Evolutionary conservation across 1,139 yeast genomes (phyloP).

Genomic region (Kodamaea anthophila): DNA sequence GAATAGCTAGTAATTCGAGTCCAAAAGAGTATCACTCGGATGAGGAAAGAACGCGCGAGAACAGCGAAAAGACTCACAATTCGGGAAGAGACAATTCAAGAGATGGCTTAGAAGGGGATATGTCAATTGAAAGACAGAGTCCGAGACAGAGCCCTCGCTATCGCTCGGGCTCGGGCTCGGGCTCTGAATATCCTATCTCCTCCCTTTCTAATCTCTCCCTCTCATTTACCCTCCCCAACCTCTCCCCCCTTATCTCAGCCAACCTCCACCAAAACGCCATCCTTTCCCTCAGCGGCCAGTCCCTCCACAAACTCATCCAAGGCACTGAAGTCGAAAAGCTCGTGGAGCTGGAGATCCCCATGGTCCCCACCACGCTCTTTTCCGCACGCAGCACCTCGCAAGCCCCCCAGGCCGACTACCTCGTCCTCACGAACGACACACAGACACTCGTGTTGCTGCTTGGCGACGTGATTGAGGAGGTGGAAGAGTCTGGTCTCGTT

Average conservation of each 20-base stretch:
- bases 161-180: too few relatives aligned
- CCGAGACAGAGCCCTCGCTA: too few relatives aligned
- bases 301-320: slow-evolving; percentile 50
- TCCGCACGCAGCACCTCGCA: slow-evolving; percentile 44
- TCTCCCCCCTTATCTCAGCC: slow-evolving; percentile 56
- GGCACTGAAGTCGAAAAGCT: slow-evolving; percentile 58
- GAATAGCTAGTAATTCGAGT: too few relatives aligned
- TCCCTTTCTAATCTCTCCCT: slow-evolving; percentile 58
- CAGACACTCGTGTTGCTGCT: slow-evolving; percentile 71
- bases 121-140: too few relatives aligned
- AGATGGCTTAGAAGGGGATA: too few relatives aligned
- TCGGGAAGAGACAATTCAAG: too few relatives aligned
- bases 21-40: too few relatives aligned
- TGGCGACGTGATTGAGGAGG: slow-evolving; percentile 77
- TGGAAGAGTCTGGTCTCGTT: slow-evolving; percentile 43
- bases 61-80: neutral
- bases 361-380: slow-evolving; percentile 54
- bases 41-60: too few relatives aligned
- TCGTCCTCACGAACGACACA: slow-evolving; percentile 57
- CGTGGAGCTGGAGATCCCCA: slow-evolving; percentile 68
- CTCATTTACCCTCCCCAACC: slow-evolving; percentile 45
- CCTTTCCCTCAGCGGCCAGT: slow-evolving; percentile 25
- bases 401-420: slow-evolving; percentile 54
- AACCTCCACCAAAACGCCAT: slow-evolving; percentile 34
- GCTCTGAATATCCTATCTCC: too few relatives aligned